Evolutionary conservation across 257 asterid genomes (phyloP).

Genomic region (Capsicum baccatum): DNA sequence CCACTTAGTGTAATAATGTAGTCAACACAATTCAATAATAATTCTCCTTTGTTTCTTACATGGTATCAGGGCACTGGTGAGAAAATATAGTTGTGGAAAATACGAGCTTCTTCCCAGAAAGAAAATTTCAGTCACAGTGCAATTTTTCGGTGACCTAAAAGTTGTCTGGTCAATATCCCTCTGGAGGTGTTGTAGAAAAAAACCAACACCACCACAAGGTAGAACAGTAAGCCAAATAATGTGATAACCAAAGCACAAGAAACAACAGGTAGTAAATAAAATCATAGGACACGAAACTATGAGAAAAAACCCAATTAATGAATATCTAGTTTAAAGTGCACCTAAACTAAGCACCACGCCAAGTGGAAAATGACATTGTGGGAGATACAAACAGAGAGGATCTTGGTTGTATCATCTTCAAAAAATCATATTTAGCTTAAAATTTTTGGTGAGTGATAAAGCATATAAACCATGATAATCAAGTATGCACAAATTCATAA

Average conservation of each 20-base stretch:
- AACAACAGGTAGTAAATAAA: neutral
- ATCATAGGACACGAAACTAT: neutral
- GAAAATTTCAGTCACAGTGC: too few species aligned
- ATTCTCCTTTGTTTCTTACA: neutral
- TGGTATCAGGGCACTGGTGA: too few species aligned
- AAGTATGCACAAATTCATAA: neutral
- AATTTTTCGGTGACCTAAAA: too few species aligned
- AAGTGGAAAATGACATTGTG: conserved; percentile 13
- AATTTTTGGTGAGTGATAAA: neutral
- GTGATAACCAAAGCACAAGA: neutral
- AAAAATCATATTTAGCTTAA: conserved; percentile 7
- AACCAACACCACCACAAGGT: too few species aligned
- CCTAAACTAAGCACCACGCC: neutral
- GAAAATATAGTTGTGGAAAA: too few species aligned
- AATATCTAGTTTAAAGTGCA: neutral
- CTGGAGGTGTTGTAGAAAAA: too few species aligned
- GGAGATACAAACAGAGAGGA: conserved; percentile 11
- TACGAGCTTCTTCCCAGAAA: too few species aligned
- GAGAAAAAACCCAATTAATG: neutral
- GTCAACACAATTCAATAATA: conserved; percentile 17
- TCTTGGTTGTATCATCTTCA: conserved; percentile 19
- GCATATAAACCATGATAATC: neutral
- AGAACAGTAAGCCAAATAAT: neutral
- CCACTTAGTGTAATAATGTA: neutral
- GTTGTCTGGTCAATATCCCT: too few species aligned